These are phyloP conservation scores for Solanum appendiculatum DNA, from an alignment of 257 asterid genomes.

Conservation along the genomic window DNA sequence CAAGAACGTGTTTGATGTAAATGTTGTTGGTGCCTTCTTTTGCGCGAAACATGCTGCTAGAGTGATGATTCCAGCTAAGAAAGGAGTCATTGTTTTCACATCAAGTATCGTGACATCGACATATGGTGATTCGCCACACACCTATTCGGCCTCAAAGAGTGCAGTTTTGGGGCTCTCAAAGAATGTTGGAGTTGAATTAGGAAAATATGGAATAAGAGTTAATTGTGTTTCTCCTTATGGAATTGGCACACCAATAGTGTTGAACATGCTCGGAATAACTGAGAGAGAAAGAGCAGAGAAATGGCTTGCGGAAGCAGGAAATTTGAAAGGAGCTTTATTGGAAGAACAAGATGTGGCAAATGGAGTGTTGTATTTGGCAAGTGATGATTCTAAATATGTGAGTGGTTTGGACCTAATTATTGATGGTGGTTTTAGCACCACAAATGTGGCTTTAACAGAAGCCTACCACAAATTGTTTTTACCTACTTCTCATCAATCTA, in stretches of 20 bases:
- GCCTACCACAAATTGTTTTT: background rate
- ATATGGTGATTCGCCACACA: background rate
- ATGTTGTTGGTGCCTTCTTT: background rate
- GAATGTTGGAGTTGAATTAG: background rate
- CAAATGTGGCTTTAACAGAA: background rate
- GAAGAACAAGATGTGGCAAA: background rate
- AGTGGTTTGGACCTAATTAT: background rate
- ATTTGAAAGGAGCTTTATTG: background rate
- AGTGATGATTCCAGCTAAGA: background rate
- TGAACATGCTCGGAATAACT: background rate
- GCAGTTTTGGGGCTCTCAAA: background rate
- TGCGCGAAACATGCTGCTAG: slow-evolving; percentile 2
- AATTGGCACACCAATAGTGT: background rate
- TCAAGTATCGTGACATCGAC: background rate
- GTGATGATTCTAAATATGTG: background rate
- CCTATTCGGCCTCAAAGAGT: background rate
- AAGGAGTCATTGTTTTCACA: background rate
- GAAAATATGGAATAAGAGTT: background rate
- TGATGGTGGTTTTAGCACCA: background rate
- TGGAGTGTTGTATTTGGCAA: background rate
- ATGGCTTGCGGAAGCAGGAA: background rate
- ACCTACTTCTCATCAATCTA: no score
- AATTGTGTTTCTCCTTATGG: background rate
- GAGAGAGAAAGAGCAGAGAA: background rate
- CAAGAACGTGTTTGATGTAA: background rate